Evolutionary conservation across 257 asterid species (phyloP).

Genomic region (Thymus mandschuricus): DNA sequence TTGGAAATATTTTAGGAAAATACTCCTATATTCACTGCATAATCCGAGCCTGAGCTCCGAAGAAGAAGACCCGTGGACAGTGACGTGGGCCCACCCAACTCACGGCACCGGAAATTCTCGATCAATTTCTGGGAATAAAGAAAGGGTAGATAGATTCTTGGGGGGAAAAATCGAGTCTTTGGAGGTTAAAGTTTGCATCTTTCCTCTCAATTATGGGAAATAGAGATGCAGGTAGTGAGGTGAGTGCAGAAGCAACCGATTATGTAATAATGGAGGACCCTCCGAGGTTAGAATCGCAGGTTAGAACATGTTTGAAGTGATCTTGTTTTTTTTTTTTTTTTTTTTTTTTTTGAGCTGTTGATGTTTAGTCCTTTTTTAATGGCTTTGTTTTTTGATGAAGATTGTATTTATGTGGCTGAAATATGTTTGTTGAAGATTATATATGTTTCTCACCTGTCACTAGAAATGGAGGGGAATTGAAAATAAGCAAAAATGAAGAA

Average conservation of each 20-base stretch:
- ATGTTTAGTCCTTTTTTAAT: not conserved
- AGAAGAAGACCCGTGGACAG: slow-evolving; percentile 25
- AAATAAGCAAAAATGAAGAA: not conserved
- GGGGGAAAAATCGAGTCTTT: not conserved
- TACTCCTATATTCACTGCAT: not conserved
- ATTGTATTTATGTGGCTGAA: slow-evolving; percentile 17
- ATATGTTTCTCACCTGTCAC: not conserved
- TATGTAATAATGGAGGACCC: slow-evolving; percentile 29
- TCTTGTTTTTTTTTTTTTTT: slow-evolving; percentile 23
- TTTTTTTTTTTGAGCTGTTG: not conserved
- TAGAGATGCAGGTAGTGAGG: slow-evolving; percentile 30
- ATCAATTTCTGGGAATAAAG: not conserved
- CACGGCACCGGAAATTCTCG: slow-evolving; percentile 25
- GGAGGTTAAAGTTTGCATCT: slow-evolving; percentile 11
- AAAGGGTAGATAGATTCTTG: not conserved
- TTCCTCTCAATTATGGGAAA: slow-evolving; percentile 34
- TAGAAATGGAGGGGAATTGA: not conserved
- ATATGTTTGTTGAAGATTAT: slow-evolving; percentile 15
- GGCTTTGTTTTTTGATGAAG: too few species aligned
- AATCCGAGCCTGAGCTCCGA: not conserved
- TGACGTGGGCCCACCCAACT: slow-evolving; percentile 39
- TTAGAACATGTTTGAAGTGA: slow-evolving; percentile 2
- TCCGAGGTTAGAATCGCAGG: slow-evolving; percentile 39
- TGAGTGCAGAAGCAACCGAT: slow-evolving; percentile 26
- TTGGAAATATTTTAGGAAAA: not conserved